These are phyloP conservation scores for Bjerkandera adusta DNA, from an alignment of 1,284 basidiomycete species.

Conservation along the genomic window DNA sequence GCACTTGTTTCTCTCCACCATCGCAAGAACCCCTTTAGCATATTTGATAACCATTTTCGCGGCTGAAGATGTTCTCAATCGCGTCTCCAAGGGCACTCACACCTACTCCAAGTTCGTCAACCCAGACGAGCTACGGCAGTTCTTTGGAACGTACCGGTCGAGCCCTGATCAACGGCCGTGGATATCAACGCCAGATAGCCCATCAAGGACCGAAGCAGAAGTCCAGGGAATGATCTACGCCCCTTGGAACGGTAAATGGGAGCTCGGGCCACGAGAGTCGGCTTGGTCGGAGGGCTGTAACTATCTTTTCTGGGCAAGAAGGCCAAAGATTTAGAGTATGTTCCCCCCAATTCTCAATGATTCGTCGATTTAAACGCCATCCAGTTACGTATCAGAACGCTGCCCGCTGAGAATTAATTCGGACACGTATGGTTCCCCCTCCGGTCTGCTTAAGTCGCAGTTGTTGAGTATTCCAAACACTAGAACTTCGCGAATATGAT, in stretches of 20 bases:
- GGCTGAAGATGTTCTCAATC: constrained; percentile 81
- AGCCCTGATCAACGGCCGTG: constrained; percentile 37
- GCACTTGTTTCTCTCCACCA: constrained; percentile 95
- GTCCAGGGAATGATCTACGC: constrained; percentile 82
- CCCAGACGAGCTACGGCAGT: constrained; percentile 83
- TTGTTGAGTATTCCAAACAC: no score
- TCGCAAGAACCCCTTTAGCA: constrained; percentile 89
- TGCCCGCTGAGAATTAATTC: no score
- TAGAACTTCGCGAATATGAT: no score
- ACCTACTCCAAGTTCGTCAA: constrained; percentile 90
- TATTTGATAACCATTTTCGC: constrained; percentile 90
- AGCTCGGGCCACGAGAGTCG: constrained; percentile 53
- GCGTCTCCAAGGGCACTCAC: constrained; percentile 91
- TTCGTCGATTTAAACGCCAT: no score
- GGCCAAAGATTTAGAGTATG: constrained; percentile 38
- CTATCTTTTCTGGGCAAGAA: constrained; percentile 81
- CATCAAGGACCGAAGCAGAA: constrained; percentile 71
- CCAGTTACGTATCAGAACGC: no score
- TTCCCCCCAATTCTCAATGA: no score
- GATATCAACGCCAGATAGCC: constrained; percentile 44
- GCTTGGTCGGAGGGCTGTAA: constrained; percentile 71
- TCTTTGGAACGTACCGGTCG: constrained; percentile 68
- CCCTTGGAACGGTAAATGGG: constrained; percentile 76
- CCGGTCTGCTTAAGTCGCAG: no score
- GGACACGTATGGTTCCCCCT: no score